Evolutionary conservation across 306 rosid species (phyloP), one percentile per base, ranked within the genome.

Genomic region (Lablab purpureus): DNA sequence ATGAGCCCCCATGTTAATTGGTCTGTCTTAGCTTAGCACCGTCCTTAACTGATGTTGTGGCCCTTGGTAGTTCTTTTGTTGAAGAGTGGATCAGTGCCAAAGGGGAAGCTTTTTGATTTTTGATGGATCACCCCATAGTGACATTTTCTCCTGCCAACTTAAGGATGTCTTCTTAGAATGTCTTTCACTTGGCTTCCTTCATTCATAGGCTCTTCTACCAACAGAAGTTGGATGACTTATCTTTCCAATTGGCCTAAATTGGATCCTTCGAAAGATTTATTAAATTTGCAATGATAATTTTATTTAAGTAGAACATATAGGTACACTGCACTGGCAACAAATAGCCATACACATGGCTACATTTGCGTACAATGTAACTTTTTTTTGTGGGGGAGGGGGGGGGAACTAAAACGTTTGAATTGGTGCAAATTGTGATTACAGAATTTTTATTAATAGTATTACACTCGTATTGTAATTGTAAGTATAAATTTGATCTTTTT

Each of bases 191-290:
- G 56, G 56, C 56, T 27, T 9, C 50, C 15, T 73, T 51, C 40
- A 27, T 59, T 59, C 67, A 59, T 14, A 27, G 65, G 56, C 56
- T 66, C 56, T 66, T 67, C 25, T 58, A 41, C 49, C 49, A 32
- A 27, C 47, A 55, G 51, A 49, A 66, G 25, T 28, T 27, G 59
- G 59, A 18, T 15, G 21, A 32, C 10, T 15, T 30, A 32, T 70
- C 49, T 32, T 21, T 5, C 49, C 17, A 32, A 46, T 51, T 43
- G 25, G 21, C 64, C 56, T 18, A 80, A 72, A 63, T 27, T 73
- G 25, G 58, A 5, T 27, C 37, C 17, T 51, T 63, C 54, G 52
- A 28, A 67, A 76, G 64, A 41, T 63, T 21, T 50, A 11, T 13
- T 63, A 27, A 25, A 69, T 50, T 37, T 25, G 4, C 18, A 36